Evolutionary conservation across 495 filamentous ascomycete genomes (phyloP), one percentile per base, ranked within the genome.

Genomic region (Talaromyces liani): DNA sequence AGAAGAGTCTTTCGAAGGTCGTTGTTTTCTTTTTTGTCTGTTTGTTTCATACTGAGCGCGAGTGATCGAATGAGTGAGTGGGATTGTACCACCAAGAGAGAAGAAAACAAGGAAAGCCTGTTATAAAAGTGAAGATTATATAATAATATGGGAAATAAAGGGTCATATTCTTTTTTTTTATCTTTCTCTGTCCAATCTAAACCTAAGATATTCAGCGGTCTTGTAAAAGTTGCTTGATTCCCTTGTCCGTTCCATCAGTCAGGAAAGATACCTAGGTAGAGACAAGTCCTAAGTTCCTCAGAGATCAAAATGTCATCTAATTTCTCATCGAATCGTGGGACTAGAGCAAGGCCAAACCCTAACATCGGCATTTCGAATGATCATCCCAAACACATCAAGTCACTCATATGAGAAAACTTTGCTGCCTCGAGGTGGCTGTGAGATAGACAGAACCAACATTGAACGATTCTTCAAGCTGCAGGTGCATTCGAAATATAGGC

Each of bases 131-230:
- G n/a, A 18, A 49, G 45, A 49, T 49, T 49, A 49, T 49, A 49
- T 49, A 49, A 45, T 45, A 45, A 49, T 49, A 49, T 49, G 45
- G 45, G 45, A 49, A 49, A 49, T 49, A 49, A 49, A 49, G 45
- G 45, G 16, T 49, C 45, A 49, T 49, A 49, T 7, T 45, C n/a
- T 49, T 18, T 49, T 47, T n/a, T 6, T 49, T 49, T 49, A 49
- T 18, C 29, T 49, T 9, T 18, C 2, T 9, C 18, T 2, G n/a
- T 20, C 2, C 2, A 5, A 49, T 49, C n/a, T 18, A 12, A 12
- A 20, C 20, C 14, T 49, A 20, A 9, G 6, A 49, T 18, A 16
- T 47, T 47, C 36, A 5, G 36, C 12, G 3, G 36, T 41, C 10
- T 41, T 41, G 36, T 41, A 16, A 6, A 16, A 16, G 12, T 9